phyloP scores from a whole-genome alignment of 306 rosid species.

The Cicer arietinum region DNA sequence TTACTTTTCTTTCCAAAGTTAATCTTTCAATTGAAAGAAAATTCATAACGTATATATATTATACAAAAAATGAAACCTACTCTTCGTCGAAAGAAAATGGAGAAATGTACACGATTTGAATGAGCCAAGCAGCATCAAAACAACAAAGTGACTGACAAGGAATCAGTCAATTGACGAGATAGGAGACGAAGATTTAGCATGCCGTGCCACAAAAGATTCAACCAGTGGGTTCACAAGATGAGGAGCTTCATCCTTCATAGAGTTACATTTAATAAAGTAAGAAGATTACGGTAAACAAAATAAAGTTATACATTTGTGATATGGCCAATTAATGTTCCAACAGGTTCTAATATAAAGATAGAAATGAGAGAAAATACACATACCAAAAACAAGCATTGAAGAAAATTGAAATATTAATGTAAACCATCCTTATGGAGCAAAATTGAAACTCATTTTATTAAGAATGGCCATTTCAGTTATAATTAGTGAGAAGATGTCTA shows the following conservation, averaged over 20 bases:
- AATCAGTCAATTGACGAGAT: slow-evolving; percentile 46
- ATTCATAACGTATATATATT: background rate
- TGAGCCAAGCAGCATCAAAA: slow-evolving; percentile 42
- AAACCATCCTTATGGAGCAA: background rate
- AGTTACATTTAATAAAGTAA: slow-evolving; percentile 34
- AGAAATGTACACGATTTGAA: slow-evolving; percentile 35
- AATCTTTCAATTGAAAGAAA: background rate
- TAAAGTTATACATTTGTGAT: slow-evolving; percentile 1
- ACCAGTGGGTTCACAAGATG: slow-evolving; percentile 89
- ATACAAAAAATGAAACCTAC: slow-evolving; percentile 30
- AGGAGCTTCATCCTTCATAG: slow-evolving; percentile 91
- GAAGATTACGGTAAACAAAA: slow-evolving; percentile 26
- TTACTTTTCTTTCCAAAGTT: background rate
- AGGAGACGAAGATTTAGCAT: slow-evolving; percentile 59
- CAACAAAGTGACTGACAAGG: slow-evolving; percentile 37
- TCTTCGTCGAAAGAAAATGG: slow-evolving; percentile 26
- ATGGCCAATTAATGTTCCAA: slow-evolving; percentile 15
- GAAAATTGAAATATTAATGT: background rate
- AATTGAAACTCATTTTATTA: background rate
- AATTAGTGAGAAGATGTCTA: background rate
- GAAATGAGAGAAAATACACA: slow-evolving; percentile 6
- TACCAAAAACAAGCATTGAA: background rate
- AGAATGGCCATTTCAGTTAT: background rate
- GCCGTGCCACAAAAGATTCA: slow-evolving; percentile 90
- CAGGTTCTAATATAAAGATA: background rate